Conservation (phyloP, 495 filamentous ascomycete genomes). For the Talaromyces borbonicus region DNA sequence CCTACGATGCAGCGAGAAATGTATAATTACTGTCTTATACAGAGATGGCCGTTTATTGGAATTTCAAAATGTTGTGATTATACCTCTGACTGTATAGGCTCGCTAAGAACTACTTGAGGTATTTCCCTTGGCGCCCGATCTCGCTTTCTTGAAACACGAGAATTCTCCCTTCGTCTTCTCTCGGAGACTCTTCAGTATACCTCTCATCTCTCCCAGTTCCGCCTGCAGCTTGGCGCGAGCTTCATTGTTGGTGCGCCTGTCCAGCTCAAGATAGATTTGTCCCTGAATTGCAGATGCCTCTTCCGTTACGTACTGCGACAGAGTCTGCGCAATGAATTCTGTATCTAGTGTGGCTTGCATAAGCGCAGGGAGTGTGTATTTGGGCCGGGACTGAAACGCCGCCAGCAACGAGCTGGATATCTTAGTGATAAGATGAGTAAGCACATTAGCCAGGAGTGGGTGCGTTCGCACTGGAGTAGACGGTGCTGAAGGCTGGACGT, state of each 20-base stretch:
- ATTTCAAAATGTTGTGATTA: too few species aligned
- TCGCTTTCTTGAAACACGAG: conserved; percentile 57
- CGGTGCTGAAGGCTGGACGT: conserved; percentile 14
- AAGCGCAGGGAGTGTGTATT: conserved; percentile 66
- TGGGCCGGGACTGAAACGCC: conserved; percentile 54
- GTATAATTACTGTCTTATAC: not conserved
- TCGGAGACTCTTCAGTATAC: conserved; percentile 68
- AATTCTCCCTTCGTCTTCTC: conserved; percentile 82
- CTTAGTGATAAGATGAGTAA: conserved; percentile 73
- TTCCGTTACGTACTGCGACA: conserved; percentile 80
- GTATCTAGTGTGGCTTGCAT: conserved; percentile 97
- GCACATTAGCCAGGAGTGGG: conserved; percentile 59
- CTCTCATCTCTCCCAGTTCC: conserved; percentile 83
- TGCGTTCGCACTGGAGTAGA: conserved; percentile 32
- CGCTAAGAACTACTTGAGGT: not conserved
- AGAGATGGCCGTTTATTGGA: not conserved
- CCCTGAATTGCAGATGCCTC: conserved; percentile 68
- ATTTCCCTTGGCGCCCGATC: conserved; percentile 9
- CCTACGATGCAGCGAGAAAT: not conserved
- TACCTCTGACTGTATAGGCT: not conserved
- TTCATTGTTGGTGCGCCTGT: conserved; percentile 75
- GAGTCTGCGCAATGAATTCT: conserved; percentile 90
- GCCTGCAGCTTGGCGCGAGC: conserved; percentile 68
- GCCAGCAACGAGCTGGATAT: conserved; percentile 59
- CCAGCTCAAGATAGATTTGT: conserved; percentile 81